Base-by-base conservation (phyloP, 2,329 filamentous ascomycete genomes). In the Didymella segeticola region DNA sequence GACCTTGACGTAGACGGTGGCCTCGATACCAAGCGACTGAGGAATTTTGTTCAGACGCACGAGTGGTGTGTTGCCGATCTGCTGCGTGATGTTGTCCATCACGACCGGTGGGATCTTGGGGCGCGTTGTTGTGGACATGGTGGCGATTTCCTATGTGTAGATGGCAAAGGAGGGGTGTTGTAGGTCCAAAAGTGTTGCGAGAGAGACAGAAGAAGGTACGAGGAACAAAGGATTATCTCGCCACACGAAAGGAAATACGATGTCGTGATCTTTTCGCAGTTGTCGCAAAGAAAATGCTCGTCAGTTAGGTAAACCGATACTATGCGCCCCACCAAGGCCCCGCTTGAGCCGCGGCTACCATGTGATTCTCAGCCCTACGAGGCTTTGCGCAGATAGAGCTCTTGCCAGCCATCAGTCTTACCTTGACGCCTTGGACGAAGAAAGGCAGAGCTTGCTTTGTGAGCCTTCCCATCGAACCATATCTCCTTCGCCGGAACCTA, bases 31-130 rank as follows among this genome's bases (percentile, higher is more conserved):
- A 17, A 96, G 82, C 47, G 90, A 93, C 73, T 95, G 89, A 3
- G 95, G 95, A 59, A 99, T 87, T 79, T 89, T 92, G 80, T 97
- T 97, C 60, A 99, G 83, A 43, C 90, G 89, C 34, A 99, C 91
- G 47, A 99, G 86, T n/a, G 95, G 95, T 33, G 93, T 96, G 77
- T 96, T 93, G 70, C 93, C 93, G 67, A 99, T 97, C 63, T 97
- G 86, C 77, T 96, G 88, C 38, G 87, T 89, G 61, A 93, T 89
- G 51, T 86, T 87, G 68, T 86, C 77, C 76, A 87, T 82, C 53
- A 82, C 80, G 58, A 80, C 78, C 2, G 84, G 83, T 37, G 83
- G 82, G 56, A 81, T 73, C 56, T 78, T 78, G 60, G 82, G 78
- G 58, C 74, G 75, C 19, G 80, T 82, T 47, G 68, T 77, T 33